Evolutionary conservation across 441 rosid genomes (phyloP), one percentile per base, ranked within the genome.

Genomic region (Omphalea diandra): DNA sequence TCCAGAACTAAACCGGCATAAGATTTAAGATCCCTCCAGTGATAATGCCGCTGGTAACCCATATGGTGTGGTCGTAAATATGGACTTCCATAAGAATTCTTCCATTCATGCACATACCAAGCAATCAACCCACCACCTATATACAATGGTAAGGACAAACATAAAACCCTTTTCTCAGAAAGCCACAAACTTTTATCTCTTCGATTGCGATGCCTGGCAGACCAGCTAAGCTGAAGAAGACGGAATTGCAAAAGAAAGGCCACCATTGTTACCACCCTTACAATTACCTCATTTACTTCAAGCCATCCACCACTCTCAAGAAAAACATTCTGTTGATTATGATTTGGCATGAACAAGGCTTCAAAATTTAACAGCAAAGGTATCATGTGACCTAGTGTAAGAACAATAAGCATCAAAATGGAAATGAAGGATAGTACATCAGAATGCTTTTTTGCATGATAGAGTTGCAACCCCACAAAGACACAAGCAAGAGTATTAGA

Each of bases 171-270:
- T 79, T 78, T 90, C 83, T 94, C 98, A 54, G 90, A 81, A 72
- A 54, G 61, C 93, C 98, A 87, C 62, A 82, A 59, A 40, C 56
- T 77, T 49, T 76, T 63, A 63, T 57, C 81, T 53, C 74, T 83
- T 55, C 69, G 87, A 17, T 73, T 71, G 9, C 64, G 65, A 67
- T 72, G 77, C 79, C 97, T 85, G 55, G 88, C 80, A 38, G 85
- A 84, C 97, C 94, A 92, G 55, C 87, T 77, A 72, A 87, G 84
- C 74, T 87, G 97, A 72, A 94, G 90, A 76, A 94, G 85, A 46
- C 88, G 86, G 33, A 89, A 88, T 76, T 90, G 87, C 74, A 94
- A 77, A 80, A 94, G 89, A 77, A 92, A 90, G 68, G 94, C 99
- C 56, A 90, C 76, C 90, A 94, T 83, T 5, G 91, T 91, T 31